Base-by-base conservation (phyloP, 441 rosid species). In the Syzygium syzygioides region DNA sequence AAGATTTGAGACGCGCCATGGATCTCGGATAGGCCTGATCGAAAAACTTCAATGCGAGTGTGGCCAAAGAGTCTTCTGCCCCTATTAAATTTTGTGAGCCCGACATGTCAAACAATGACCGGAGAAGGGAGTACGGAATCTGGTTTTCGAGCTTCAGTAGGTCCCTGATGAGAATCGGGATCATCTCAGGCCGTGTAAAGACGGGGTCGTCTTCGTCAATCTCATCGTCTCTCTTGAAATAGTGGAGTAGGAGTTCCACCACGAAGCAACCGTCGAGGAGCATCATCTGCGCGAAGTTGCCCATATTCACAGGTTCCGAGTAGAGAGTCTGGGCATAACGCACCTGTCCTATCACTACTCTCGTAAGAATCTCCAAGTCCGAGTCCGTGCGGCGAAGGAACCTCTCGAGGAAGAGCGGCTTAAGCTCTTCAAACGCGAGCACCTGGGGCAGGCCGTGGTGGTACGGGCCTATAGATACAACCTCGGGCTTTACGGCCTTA, bases 81-180 rank as follows among this genome's bases (percentile, higher is more conserved):
- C 34, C 34, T 32, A 32, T 32, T 32, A 32, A 32, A 32, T 32
- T 32, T 2, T 32, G 34, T 32, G 34, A 32, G 34, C 34, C 34
- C 34, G 34, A 32, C 34, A 32, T 3, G 34, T 32, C 34, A 32
- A 32, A 32, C 30, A 91, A 5, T 2, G 85, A 56, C 25, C 68
- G 25, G 28, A 91, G 90, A 30, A 89, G 48, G 8, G 14, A 55
- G 45, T 28, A 85, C 6, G 88, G 91, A 60, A 91, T 87, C 56
- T 89, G 92, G 85, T 89, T 89, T 50, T 90, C 91, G 4, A 88
- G 86, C 90, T 90, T 87, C 15, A 88, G 85, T 20, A 87, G 57
- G 64, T 89, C 91, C 26, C 89, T 20, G 12, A 90, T 45, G 28
- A 89, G 54, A 26, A 11, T 20, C 1, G 87, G 90, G 60, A 91